Percentiles rank a stretch among this genome's conserved stretches.
Conservation (phyloP, 2,329 filamentous ascomycete species). For the Fusarium mexicanum region DNA sequence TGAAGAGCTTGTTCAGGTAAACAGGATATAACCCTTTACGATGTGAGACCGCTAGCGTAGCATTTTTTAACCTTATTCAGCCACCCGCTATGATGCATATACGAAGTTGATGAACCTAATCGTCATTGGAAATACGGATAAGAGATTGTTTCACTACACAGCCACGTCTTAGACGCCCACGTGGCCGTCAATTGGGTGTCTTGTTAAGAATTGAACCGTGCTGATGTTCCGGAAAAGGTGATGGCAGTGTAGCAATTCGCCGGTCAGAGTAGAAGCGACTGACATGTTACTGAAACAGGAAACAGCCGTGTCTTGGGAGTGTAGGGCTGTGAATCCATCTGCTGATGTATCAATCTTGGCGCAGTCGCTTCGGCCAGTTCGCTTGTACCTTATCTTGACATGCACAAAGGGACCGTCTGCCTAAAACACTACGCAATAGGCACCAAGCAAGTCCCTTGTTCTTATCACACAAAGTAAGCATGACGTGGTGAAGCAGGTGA, state of each 20-base stretch:
- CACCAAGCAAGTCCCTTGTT: neutral
- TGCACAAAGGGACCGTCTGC: neutral
- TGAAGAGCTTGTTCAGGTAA: neutral
- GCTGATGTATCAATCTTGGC: neutral
- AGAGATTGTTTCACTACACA: neutral
- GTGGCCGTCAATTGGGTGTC: neutral
- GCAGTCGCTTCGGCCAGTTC: neutral
- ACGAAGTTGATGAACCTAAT: neutral
- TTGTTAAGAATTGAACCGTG: neutral
- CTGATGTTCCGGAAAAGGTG: neutral
- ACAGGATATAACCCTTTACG: neutral
- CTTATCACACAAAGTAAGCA: neutral
- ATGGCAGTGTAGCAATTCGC: neutral
- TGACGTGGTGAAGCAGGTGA: neutral
- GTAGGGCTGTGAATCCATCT: neutral
- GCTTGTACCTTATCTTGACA: neutral
- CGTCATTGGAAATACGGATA: neutral
- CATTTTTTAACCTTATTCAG: neutral
- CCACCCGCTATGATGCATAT: neutral
- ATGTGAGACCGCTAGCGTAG: neutral
- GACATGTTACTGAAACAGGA: neutral
- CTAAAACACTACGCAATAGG: neutral
- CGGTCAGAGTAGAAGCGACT: neutral
- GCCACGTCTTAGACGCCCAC: neutral
- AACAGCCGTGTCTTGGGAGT: neutral